These are phyloP conservation scores for Tolypocladium sp. DNA, from an alignment of 2,329 filamentous ascomycete species.

Conservation along the genomic window DNA sequence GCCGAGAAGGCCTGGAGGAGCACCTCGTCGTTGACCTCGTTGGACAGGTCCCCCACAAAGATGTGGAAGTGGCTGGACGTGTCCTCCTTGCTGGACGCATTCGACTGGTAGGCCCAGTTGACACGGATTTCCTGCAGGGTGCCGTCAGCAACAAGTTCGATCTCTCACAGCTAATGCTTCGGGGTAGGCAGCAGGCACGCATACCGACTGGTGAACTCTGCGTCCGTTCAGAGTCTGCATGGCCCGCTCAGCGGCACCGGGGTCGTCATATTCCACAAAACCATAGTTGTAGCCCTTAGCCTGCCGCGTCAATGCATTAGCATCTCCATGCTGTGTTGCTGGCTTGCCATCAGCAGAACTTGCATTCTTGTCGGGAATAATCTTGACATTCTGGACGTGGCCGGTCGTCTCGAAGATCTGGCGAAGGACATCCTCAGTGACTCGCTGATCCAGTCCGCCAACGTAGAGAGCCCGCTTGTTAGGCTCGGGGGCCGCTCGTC, in stretches of 20 bases:
- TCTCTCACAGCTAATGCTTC: background rate
- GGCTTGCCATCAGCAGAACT: conserved; percentile 28
- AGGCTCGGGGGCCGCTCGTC: conserved; percentile 89
- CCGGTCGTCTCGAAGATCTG: conserved; percentile 99
- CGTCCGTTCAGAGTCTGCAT: conserved; percentile 96
- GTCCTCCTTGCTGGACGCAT: conserved; percentile 88
- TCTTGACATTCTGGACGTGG: conserved; percentile 97
- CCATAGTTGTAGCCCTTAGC: conserved; percentile 98
- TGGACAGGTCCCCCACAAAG: conserved; percentile 94
- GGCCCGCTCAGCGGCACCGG: conserved; percentile 87
- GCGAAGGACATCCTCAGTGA: conserved; percentile 91
- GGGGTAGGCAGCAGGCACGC: background rate
- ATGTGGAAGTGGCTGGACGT: conserved; percentile 98
- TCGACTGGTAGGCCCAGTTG: conserved; percentile 99
- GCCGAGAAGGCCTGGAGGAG: conserved; percentile 89
- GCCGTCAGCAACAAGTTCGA: conserved; percentile 1
- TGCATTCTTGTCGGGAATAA: conserved; percentile 99
- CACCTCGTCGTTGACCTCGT: conserved; percentile 97
- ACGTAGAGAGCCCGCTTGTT: conserved; percentile 98
- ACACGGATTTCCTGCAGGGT: conserved; percentile 80
- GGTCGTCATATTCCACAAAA: conserved; percentile 98
- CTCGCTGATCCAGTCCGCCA: conserved; percentile 85
- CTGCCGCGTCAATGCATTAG: conserved; percentile 31
- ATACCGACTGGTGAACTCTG: conserved; percentile 87
- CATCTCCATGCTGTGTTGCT: background rate